Evolutionary conservation across 495 filamentous ascomycete species (phyloP), one percentile per base, ranked within the genome.

Genomic region (Penicillium tannophilum): DNA sequence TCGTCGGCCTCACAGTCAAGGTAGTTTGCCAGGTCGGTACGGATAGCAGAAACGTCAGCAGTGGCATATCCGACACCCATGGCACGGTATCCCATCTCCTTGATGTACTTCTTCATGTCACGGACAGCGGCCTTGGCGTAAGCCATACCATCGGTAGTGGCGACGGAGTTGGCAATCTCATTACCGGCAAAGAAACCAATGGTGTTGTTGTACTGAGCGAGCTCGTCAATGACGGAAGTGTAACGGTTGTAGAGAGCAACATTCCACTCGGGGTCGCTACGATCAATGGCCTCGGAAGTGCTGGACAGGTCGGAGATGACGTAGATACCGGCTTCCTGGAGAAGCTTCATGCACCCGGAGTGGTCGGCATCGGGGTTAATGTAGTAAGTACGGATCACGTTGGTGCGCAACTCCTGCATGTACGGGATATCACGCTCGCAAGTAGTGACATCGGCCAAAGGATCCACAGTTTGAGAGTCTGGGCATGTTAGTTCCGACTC

Each of bases 181-280:
- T 98, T 98, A 52, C 94, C 94, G 26, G 93, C 90, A 72, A 98
- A 97, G 84, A 97, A 98, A 59, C 94, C 94, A 51, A 98, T 82
- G 44, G 87, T 84, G 73, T 98, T 98, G 72, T 79, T 84, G 75
- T 96, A 97, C 59, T 87, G 76, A 46, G 81, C 76, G 54, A 98
- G 74, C 46, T 84, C 82, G 67, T 98, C 92, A 43, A 98, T 79
- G 30, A 98, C 94, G 14, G 64, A 74, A 59, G 89, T 91, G 78
- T 98, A 98, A 41, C 90, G 86, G 4, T 79, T 71, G 72, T 87
- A 95, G 54, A 97, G 79, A 2, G 80, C 78, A 48, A 86, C 82
- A 55, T 89, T 84, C 94, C 94, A 98, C 16, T 67, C 51, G 7
- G 94, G 90, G 44, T 79, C 76, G 66, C 88, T 82, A 41, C 93